Conservation (phyloP, 345 rosid species). For the Eutrema yunnanense region DNA sequence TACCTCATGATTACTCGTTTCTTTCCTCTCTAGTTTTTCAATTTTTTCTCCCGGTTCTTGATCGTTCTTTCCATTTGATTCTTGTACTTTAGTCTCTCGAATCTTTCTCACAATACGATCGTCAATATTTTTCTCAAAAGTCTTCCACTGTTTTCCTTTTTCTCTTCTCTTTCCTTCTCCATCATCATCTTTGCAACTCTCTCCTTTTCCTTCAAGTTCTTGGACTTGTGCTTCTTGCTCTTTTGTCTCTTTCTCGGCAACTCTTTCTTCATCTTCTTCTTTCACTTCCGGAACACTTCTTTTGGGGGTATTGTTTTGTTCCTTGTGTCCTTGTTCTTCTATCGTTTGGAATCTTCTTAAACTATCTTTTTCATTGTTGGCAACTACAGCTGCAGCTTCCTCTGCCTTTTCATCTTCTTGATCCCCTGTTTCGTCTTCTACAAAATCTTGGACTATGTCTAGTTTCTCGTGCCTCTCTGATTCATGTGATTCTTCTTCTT, state of each 20-base stretch:
- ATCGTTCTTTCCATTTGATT: background rate
- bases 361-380: background rate
- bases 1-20: background rate
- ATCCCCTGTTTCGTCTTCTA: background rate
- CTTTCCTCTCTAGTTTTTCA: background rate
- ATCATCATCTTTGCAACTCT: background rate
- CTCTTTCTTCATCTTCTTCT: background rate
- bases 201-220: background rate
- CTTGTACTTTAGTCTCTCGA: background rate
- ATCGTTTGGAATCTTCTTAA: background rate
- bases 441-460: background rate
- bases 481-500: background rate
- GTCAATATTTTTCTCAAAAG: background rate
- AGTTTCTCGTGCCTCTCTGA: background rate
- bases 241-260: background rate
- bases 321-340: background rate
- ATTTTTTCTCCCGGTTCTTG: background rate
- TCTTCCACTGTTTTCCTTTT: background rate
- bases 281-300: background rate
- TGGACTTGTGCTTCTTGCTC: background rate
- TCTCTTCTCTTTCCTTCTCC: background rate
- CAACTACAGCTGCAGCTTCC: constrained; percentile 8
- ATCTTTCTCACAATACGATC: background rate
- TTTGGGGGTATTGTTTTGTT: background rate
- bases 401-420: background rate